These are phyloP conservation scores for Scheffersomyces spartinae DNA, from an alignment of 805 yeast genomes.

Conservation along the genomic window DNA sequence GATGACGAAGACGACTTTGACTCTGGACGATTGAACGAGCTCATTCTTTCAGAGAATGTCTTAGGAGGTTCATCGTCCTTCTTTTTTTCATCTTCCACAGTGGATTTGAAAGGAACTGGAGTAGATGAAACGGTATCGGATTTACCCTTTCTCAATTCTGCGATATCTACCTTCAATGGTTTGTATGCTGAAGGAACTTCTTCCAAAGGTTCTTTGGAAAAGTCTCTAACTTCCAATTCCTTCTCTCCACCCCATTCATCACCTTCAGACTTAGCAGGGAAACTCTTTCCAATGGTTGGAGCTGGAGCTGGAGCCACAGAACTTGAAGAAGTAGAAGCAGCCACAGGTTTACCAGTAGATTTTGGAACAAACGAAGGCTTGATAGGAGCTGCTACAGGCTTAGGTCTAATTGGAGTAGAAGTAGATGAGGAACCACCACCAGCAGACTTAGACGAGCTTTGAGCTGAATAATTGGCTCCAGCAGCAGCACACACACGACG, in stretches of 20 bases:
- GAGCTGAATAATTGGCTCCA: constrained; percentile 86
- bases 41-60: constrained; percentile 32
- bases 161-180: constrained; percentile 53
- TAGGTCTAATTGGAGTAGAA: constrained; percentile 18
- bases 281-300: constrained; percentile 12
- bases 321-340: constrained; percentile 18
- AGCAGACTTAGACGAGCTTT: constrained; percentile 20
- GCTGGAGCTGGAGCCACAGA: constrained; percentile 16
- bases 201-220: constrained; percentile 36
- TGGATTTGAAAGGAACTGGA: constrained; percentile 15
- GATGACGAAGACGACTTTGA: constrained; percentile 5
- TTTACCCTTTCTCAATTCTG: constrained; percentile 38
- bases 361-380: constrained; percentile 19
- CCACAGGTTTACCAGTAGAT: constrained; percentile 29
- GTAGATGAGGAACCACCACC: constrained; percentile 18
- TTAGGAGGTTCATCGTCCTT: constrained; percentile 37
- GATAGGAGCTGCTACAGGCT: constrained; percentile 9
- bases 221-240: constrained; percentile 44
- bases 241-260: constrained; percentile 70
- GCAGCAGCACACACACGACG: constrained; percentile 80
- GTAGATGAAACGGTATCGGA: constrained; percentile 34
- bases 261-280: constrained; percentile 16
- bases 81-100: constrained; percentile 30
- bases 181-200: constrained; percentile 51
- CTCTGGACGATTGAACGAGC: constrained; percentile 25